A percentile compares a stretch with the other conserved stretches of the same genome.
phyloP scores from a whole-genome alignment of 768 basidiomycete genomes.

The Tulasnella calospora region DNA sequence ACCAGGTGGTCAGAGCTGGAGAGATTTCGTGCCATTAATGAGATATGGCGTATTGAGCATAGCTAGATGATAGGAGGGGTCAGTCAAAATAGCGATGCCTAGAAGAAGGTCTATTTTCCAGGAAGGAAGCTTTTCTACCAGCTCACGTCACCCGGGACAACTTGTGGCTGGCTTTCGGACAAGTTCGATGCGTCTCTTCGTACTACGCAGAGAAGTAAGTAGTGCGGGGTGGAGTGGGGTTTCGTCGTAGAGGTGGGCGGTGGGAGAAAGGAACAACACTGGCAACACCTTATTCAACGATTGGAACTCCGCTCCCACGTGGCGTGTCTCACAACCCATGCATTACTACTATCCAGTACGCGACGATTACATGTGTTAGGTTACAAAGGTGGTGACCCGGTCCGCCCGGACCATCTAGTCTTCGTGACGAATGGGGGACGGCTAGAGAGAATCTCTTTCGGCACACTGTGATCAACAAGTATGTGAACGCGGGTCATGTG shows the following conservation, averaged over 20 bases:
- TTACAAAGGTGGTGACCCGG: background rate
- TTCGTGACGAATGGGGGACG: no score
- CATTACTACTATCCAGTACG: background rate
- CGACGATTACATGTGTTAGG: background rate
- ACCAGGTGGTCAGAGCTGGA: background rate
- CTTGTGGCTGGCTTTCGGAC: no score
- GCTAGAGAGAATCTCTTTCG: no score
- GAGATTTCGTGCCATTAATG: background rate
- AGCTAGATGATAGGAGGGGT: background rate
- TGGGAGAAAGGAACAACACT: background rate
- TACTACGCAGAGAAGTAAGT: no score
- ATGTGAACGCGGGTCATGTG: no score
- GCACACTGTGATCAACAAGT: no score
- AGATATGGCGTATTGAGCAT: background rate
- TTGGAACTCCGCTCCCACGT: no score
- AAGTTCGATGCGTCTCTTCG: no score
- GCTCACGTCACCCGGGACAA: background rate
- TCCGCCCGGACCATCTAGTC: background rate
- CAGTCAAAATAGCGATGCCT: background rate
- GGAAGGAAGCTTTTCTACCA: background rate
- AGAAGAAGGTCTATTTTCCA: background rate
- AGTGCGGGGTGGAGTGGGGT: background rate
- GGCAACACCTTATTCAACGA: no score
- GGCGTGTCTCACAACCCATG: no score
- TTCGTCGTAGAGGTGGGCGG: background rate